Evolutionary conservation across 2,329 filamentous ascomycete genomes (phyloP).

Genomic region (Diplodia mutila): DNA sequence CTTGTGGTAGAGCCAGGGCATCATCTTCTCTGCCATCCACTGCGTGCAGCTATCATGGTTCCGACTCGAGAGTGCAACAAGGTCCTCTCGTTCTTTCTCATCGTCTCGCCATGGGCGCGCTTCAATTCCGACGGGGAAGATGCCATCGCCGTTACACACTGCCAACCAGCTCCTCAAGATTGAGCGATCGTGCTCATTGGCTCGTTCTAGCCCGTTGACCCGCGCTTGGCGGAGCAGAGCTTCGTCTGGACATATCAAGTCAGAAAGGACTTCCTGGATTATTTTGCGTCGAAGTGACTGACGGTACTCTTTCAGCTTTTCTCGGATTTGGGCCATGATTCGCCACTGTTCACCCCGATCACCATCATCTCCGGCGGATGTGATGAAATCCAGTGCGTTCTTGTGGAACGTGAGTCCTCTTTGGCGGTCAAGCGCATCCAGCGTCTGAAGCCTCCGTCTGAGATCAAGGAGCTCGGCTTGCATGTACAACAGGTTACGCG

Average conservation of each 20-base stretch:
- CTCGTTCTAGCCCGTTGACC: background rate
- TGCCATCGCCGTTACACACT: background rate
- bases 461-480: background rate
- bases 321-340: no score
- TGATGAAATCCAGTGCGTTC: background rate
- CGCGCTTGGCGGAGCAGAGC: background rate
- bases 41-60: background rate
- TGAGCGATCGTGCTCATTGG: background rate
- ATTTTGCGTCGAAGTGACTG: background rate
- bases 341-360: background rate
- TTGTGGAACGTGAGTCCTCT: background rate
- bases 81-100: background rate
- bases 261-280: no score
- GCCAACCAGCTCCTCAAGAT: background rate
- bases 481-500: background rate
- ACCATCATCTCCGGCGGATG: no score
- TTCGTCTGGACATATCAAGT: background rate
- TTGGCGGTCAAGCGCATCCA: background rate
- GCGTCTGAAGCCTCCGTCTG: background rate
- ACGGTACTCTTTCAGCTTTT: slow-evolving; percentile 5
- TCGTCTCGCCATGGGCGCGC: background rate
- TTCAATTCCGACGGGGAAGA: background rate
- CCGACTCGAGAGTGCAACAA: background rate
- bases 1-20: background rate
- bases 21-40: background rate